Base-by-base conservation (phyloP, 73 alveolate species). In the Blepharisma japonicum region DNA sequence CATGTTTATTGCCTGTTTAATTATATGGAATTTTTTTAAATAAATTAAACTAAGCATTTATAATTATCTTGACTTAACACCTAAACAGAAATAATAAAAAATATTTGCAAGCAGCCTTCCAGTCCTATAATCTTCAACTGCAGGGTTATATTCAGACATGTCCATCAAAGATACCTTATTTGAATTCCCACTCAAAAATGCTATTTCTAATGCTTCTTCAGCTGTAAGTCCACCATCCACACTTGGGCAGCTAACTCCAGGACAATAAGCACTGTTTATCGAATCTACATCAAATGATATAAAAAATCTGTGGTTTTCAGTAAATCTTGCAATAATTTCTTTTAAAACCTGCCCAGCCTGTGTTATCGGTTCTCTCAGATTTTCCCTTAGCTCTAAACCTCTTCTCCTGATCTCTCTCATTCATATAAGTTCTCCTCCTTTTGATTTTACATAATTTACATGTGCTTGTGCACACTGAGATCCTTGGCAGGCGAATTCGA, bases 181-280 rank as follows among this genome's bases (percentile, higher is more conserved):
- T 39, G 45, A 25, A 20, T n/a, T 21, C 6, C 89, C 92, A 21
- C 82, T 68, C 53, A 32, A 54, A 55, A 54, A 55, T 14, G 53
- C 6, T 32, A 85, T 81, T 21, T 72, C 89, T 45, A 85, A 14
- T 6, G 87, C 82, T 27, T 85, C 92, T 68, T 82, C 89, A 7
- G 78, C 88, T 6, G 79, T 56, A 42, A 85, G 67, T 5, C 92
- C 92, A 25, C 45, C 70, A 0, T 55, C 88, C 54, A 70, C 42
- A 23, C 86, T 80, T 49, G 81, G 79, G 53, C 92, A 79, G 27
- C 89, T 82, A 7, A 85, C 92, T 14, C 92, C 92, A n/a, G 88
- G 88, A 39, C 92, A 85, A 61, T 71, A 67, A 23, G 86, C 71
- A 11, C 77, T 48, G 61, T 45, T 67, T 6, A 85, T 71, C 32